Conservation (phyloP, 768 basidiomycete genomes). For the Boletus rex-veris region DNA sequence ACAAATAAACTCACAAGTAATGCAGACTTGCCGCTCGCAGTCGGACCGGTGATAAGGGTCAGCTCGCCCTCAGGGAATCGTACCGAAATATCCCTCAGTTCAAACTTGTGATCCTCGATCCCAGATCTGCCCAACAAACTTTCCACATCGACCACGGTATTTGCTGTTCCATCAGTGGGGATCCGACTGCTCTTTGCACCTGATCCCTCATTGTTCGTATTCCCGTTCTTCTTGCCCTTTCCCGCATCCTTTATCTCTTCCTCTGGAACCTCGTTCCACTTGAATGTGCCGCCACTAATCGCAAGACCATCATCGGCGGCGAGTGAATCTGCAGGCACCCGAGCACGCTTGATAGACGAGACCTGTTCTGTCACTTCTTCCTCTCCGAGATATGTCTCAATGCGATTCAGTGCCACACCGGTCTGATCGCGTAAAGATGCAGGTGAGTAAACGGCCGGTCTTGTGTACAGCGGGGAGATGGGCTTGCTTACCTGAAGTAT, state of each 20-base stretch:
- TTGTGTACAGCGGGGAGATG: background rate
- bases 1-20: constrained; percentile 32
- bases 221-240: constrained; percentile 19
- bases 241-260: constrained; percentile 22
- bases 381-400: constrained; percentile 57
- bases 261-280: constrained; percentile 51
- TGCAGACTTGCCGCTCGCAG: constrained; percentile 50
- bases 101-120: constrained; percentile 36
- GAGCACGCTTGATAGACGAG: constrained; percentile 47
- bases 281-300: constrained; percentile 50
- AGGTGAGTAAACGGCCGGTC: background rate
- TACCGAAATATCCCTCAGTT: constrained; percentile 42
- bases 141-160: constrained; percentile 13
- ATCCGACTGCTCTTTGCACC: background rate
- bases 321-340: constrained; percentile 23
- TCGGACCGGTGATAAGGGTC: constrained; percentile 45
- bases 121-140: constrained; percentile 10
- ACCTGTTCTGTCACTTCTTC: constrained; percentile 62
- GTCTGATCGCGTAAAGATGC: constrained; percentile 34
- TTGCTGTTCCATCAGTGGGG: constrained; percentile 4
- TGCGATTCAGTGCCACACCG: constrained; percentile 55
- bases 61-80: constrained; percentile 46
- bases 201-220: background rate
- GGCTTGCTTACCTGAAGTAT: constrained; percentile 49
- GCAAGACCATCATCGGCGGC: constrained; percentile 38